Conservation (phyloP, 1,284 basidiomycete genomes). For the Irpex sp. region DNA sequence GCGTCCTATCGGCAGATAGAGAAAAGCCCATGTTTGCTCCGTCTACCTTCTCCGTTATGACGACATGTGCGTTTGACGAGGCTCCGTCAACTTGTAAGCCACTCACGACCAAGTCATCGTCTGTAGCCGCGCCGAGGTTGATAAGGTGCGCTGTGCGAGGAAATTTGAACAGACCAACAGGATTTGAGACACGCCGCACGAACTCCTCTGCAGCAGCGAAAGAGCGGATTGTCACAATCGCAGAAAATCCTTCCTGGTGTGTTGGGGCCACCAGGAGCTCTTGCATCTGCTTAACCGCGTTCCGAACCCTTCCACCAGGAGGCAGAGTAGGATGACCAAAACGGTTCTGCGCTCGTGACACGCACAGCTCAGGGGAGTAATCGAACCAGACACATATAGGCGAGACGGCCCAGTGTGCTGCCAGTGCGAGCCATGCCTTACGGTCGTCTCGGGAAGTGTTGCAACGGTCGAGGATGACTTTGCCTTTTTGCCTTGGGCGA, state of each 20-base stretch:
- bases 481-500: conserved; percentile 27
- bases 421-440: conserved; percentile 46
- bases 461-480: conserved; percentile 52
- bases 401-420: conserved; percentile 42
- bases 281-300: conserved; percentile 53
- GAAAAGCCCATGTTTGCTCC: conserved; percentile 68
- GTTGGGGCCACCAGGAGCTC: conserved; percentile 40
- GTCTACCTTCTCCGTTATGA: conserved; percentile 64
- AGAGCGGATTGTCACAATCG: conserved; percentile 42
- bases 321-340: conserved; percentile 56
- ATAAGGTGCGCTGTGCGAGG: conserved; percentile 59
- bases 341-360: conserved; percentile 50
- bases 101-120: conserved; percentile 43
- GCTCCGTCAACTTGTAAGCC: conserved; percentile 7
- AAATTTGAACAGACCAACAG: conserved; percentile 49
- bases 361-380: conserved; percentile 46
- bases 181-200: conserved; percentile 41
- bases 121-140: conserved; percentile 50
- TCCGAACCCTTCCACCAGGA: conserved; percentile 50
- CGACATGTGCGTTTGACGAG: conserved; percentile 26
- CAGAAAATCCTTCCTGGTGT: conserved; percentile 49
- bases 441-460: conserved; percentile 47
- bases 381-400: conserved; percentile 57
- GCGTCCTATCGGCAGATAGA: conserved; percentile 41
- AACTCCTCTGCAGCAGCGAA: conserved; percentile 49